Percentiles rank a stretch among this genome's conserved stretches.
Evolutionary conservation across 78 protist species (phyloP).

Genomic region (Dictyostelium capitatum): DNA sequence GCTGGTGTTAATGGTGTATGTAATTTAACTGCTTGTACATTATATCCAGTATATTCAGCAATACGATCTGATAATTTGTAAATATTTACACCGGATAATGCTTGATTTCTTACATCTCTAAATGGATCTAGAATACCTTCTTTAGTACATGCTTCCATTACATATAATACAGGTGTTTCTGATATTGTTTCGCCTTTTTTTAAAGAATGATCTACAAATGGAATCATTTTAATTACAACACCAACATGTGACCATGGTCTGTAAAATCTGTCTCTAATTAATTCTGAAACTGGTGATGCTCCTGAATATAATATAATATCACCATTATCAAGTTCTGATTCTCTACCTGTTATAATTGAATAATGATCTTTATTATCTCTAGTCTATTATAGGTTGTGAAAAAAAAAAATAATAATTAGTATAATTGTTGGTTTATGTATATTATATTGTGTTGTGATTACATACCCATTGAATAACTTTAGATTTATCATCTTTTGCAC

Average conservation of each 20-base stretch:
- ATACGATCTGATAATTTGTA: conserved; percentile 24
- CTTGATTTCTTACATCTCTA: neutral
- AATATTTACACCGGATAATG: conserved; percentile 33
- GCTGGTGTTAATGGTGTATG: neutral
- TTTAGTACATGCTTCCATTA: conserved; percentile 24
- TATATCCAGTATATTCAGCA: conserved; percentile 18
- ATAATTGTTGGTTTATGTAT: neutral
- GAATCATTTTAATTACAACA: conserved; percentile 21
- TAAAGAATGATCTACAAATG: neutral
- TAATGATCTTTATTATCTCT: neutral
- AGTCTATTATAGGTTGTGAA: neutral
- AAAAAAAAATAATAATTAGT: neutral
- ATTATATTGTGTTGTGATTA: too few relatives aligned
- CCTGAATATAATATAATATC: conserved; percentile 50
- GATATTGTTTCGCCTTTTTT: neutral
- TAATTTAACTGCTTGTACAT: conserved; percentile 9
- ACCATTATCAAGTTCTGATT: conserved; percentile 26
- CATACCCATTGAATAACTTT: neutral
- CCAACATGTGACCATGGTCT: conserved; percentile 64
- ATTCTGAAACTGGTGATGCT: neutral
- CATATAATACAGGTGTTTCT: conserved; percentile 5
- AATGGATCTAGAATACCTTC: conserved; percentile 48
- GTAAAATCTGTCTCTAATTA: conserved; percentile 27
- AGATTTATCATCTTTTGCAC: neutral
- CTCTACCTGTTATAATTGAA: neutral